Conservation (phyloP, 345 rosid genomes). For the Salix caprea region DNA sequence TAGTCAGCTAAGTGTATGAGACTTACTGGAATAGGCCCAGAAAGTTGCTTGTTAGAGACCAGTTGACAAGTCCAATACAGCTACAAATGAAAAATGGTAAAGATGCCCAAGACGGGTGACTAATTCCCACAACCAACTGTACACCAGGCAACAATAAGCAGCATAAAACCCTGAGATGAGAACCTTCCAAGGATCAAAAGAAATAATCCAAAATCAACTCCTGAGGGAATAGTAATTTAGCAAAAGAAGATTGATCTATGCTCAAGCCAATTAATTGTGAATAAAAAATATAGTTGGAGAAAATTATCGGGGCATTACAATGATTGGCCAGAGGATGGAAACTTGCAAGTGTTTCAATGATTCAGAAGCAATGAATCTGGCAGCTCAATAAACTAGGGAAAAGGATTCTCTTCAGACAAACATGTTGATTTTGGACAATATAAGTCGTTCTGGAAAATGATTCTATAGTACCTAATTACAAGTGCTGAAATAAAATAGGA, state of each 20-base stretch:
- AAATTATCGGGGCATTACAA: background rate
- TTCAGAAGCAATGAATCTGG: background rate
- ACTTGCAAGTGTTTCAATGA: background rate
- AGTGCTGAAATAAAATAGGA: background rate
- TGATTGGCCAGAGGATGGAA: background rate
- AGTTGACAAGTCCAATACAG: constrained; percentile 44
- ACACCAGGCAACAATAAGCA: constrained; percentile 42
- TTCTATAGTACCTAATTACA: background rate
- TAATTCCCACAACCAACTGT: constrained; percentile 49
- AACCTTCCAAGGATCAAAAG: constrained; percentile 39
- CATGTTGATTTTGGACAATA: background rate
- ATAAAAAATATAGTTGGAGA: background rate
- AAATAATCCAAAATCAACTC: constrained; percentile 3
- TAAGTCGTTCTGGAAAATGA: background rate
- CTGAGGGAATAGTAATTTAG: background rate
- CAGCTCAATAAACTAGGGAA: background rate
- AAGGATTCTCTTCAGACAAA: background rate
- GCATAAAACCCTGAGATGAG: constrained; percentile 43
- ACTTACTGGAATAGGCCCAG: constrained; percentile 48
- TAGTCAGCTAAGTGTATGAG: background rate
- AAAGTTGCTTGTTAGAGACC: constrained; percentile 56
- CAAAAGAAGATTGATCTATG: background rate
- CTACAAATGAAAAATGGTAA: constrained; percentile 53
- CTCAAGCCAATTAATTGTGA: background rate
- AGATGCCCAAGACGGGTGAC: constrained; percentile 57